Conservation (phyloP, 2,329 filamentous ascomycete genomes). For the Hypomyces rosellus region DNA sequence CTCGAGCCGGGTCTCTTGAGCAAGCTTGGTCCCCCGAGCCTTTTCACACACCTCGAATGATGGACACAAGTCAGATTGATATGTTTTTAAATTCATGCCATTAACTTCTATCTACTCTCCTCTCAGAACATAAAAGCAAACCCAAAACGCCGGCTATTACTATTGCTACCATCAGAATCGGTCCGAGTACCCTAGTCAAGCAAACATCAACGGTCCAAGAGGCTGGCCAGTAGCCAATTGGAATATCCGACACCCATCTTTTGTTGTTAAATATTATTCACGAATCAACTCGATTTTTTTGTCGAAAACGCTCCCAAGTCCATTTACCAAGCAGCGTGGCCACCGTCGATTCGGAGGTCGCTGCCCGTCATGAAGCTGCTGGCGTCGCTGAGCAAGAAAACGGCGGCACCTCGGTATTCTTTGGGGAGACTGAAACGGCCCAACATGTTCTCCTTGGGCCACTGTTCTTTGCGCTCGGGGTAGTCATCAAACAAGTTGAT, state of each 20-base stretch:
- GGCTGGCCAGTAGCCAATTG: not conserved
- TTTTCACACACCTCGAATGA: slow-evolving; percentile 32
- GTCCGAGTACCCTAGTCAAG: no score
- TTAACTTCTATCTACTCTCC: slow-evolving; percentile 4
- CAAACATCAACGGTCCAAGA: no score
- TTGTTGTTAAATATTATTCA: not conserved
- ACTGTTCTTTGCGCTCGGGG: slow-evolving; percentile 60
- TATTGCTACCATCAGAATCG: no score
- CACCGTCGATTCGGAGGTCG: slow-evolving; percentile 65
- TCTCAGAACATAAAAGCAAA: slow-evolving; percentile 3
- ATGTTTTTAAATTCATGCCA: not conserved
- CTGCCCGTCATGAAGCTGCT: slow-evolving; percentile 70
- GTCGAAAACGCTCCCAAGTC: not conserved
- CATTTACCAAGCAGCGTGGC: slow-evolving; percentile 54
- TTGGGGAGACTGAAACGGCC: slow-evolving; percentile 59
- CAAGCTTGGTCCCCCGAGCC: slow-evolving; percentile 35
- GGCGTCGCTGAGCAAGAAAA: slow-evolving; percentile 67
- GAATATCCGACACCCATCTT: not conserved
- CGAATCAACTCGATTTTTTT: not conserved
- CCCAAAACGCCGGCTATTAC: slow-evolving; percentile 2
- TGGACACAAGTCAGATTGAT: not conserved
- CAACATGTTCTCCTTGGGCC: slow-evolving; percentile 84
- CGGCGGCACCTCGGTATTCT: slow-evolving; percentile 65
- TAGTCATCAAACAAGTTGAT: slow-evolving; percentile 69
- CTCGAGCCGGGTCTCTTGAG: slow-evolving; percentile 40